Percentiles rank a stretch among this genome's conserved stretches.
These are phyloP conservation scores for Nakazawaea peltata DNA, from an alignment of 805 yeast species.

Conservation along the genomic window DNA sequence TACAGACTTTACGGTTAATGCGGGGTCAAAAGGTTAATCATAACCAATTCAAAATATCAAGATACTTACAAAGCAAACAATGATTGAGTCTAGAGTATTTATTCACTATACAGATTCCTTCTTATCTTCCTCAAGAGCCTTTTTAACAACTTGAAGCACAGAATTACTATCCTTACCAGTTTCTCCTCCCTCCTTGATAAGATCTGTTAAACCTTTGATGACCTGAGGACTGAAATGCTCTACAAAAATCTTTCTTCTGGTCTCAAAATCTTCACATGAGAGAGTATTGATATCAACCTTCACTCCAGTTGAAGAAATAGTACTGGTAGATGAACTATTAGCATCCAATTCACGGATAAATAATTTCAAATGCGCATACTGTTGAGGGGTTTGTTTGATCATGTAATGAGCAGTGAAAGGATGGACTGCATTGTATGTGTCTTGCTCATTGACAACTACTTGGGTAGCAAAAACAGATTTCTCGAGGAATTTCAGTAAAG, in stretches of 20 bases:
- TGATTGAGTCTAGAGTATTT: no score
- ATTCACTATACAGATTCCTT: no score
- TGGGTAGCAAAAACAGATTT: slow-evolving; percentile 16
- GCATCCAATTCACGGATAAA: slow-evolving; percentile 32
- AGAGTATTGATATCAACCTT: slow-evolving; percentile 31
- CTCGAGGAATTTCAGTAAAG: slow-evolving; percentile 22
- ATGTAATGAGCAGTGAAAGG: slow-evolving; percentile 44
- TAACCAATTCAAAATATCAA: no score
- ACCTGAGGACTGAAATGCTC: slow-evolving; percentile 47
- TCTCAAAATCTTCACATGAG: slow-evolving; percentile 53
- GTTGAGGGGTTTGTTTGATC: slow-evolving; percentile 49
- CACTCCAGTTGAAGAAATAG: not conserved
- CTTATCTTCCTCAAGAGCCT: slow-evolving; percentile 4
- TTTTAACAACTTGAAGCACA: slow-evolving; percentile 15
- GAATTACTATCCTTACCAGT: slow-evolving; percentile 42
- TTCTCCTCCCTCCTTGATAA: slow-evolving; percentile 68
- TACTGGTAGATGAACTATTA: not conserved
- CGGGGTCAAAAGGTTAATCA: no score
- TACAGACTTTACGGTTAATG: no score
- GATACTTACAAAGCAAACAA: no score
- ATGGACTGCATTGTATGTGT: slow-evolving; percentile 25
- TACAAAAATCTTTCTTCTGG: slow-evolving; percentile 43
- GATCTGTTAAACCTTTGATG: slow-evolving; percentile 36
- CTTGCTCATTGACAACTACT: slow-evolving; percentile 11
- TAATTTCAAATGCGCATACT: slow-evolving; percentile 56